A percentile compares a stretch with the other conserved stretches of the same genome.
Evolutionary conservation across 768 basidiomycete species (phyloP).

Genomic region (Mycena polygramma): DNA sequence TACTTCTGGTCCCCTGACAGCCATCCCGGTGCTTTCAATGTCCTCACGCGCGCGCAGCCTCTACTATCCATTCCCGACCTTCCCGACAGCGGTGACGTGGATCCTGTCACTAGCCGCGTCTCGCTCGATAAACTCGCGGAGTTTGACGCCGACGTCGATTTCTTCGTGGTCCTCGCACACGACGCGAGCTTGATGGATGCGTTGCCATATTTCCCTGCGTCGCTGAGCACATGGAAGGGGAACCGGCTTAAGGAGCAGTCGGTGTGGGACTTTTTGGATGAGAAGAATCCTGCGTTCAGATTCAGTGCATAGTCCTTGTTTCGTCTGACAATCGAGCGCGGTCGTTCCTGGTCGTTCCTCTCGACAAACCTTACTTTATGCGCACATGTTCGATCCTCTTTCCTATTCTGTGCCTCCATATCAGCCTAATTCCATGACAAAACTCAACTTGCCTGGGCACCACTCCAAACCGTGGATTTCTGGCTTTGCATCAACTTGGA

Average conservation of each 20-base stretch:
- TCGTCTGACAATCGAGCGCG: no score
- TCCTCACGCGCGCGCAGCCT: not conserved
- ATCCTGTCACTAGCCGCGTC: not conserved
- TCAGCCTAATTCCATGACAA: no score
- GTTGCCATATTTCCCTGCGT: constrained; percentile 6
- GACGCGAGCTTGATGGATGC: not conserved
- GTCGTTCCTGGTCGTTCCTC: no score
- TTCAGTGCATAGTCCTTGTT: constrained; percentile 2
- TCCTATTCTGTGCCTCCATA: no score
- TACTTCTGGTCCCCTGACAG: constrained; percentile 1
- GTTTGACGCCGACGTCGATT: constrained; percentile 9
- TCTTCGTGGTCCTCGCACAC: not conserved
- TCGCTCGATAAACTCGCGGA: not conserved
- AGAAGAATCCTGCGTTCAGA: not conserved
- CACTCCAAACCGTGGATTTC: no score
- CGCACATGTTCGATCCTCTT: no score
- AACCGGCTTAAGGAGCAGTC: not conserved
- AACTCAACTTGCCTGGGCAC: no score
- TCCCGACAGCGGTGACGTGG: not conserved
- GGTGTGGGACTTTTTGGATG: constrained; percentile 8
- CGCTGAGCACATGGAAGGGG: not conserved
- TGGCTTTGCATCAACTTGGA: no score
- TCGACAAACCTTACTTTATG: no score
- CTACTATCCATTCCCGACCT: not conserved
- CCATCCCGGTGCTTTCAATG: not conserved